Evolutionary conservation across 345 rosid genomes (phyloP), one percentile per base, ranked within the genome.

Genomic region (Boechera stricta): DNA sequence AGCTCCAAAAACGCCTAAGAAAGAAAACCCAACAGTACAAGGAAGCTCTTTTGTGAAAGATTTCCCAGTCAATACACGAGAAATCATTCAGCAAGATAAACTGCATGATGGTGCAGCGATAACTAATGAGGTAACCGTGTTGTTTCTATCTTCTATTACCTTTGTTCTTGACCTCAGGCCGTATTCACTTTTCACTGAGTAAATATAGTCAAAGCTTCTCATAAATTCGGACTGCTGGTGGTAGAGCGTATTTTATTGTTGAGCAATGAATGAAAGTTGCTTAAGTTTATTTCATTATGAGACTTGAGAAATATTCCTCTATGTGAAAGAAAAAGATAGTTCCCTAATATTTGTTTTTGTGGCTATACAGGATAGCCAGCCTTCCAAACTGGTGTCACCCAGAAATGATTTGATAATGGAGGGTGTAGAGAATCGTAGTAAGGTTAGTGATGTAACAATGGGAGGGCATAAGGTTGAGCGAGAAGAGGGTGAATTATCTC

Each of bases 401-500:
- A 49, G 81, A 55, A 87, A 83, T 72, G 96, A 91, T 71, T 75
- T 69, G 77, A 69, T 68, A 51, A 77, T 74, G 52, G 91, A 85
- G 67, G 80, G 81, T 60, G 60, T 55, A 47, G 86, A 85, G 77
- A 76, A 71, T 78, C 84, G 59, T 60, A 88, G 82, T 13, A 71
- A 71, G 82, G 84, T 80, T 74, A 84, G 74, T 71, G 87, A 84
- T 68, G 88, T 81, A 74, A 54, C 84, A 76, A 82, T 57, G 72
- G 82, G 69, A 67, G 90, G 80, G 57, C 78, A 77, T 29, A 93
- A 88, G 83, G 84, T 82, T 73, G 98, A 93, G 79, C 94, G 98
- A 80, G 99, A 95, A 80, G 99, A 95, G 85, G 99, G 99, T 31
- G 99, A 95, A 69, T 77, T 95, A 66, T 95, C 99, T 69, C 99